Percentiles rank a stretch among this genome's conserved stretches.
Evolutionary conservation across 2,329 filamentous ascomycete genomes (phyloP).

Genomic region (Scortechinia acanthostroma): DNA sequence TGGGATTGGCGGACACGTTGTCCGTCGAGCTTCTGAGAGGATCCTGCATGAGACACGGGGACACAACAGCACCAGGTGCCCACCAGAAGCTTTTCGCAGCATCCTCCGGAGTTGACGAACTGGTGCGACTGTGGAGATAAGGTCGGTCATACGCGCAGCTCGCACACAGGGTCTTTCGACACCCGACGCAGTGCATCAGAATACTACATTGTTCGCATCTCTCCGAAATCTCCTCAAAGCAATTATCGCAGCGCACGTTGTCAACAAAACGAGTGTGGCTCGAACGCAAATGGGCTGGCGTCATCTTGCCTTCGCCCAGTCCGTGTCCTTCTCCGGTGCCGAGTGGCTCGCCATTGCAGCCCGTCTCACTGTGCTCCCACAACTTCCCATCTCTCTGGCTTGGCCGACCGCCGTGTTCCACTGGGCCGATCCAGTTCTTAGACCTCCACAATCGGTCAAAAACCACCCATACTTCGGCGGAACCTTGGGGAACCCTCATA

Average conservation of each 20-base stretch:
- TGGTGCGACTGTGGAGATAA: slow-evolving; percentile 28
- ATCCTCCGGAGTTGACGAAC: slow-evolving; percentile 8
- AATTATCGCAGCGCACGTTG: slow-evolving; percentile 42
- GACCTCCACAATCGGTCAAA: slow-evolving; percentile 52
- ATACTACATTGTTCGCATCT: slow-evolving; percentile 53
- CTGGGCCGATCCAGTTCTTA: slow-evolving; percentile 44
- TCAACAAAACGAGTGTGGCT: slow-evolving; percentile 44
- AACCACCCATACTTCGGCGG: slow-evolving; percentile 52
- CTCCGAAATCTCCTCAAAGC: slow-evolving; percentile 40
- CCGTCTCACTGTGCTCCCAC: slow-evolving; percentile 46
- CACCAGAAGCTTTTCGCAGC: slow-evolving; percentile 38
- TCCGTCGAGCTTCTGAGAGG: slow-evolving; percentile 23
- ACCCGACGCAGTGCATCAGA: slow-evolving; percentile 53
- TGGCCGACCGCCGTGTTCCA: slow-evolving; percentile 13
- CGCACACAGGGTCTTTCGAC: slow-evolving; percentile 49
- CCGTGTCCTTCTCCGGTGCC: slow-evolving; percentile 34
- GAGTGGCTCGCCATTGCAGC: slow-evolving; percentile 43
- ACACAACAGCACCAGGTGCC: slow-evolving; percentile 43
- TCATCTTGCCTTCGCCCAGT: slow-evolving; percentile 40
- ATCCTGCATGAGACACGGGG: slow-evolving; percentile 51
- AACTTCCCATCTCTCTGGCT: slow-evolving; percentile 32
- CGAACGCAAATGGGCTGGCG: slow-evolving; percentile 40
- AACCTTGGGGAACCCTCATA: slow-evolving; percentile 42
- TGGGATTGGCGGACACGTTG: slow-evolving; percentile 8
- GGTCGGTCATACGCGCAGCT: slow-evolving; percentile 48